Base-by-base conservation (phyloP, 1,284 basidiomycete species). In the Rhodotorula sp. region DNA sequence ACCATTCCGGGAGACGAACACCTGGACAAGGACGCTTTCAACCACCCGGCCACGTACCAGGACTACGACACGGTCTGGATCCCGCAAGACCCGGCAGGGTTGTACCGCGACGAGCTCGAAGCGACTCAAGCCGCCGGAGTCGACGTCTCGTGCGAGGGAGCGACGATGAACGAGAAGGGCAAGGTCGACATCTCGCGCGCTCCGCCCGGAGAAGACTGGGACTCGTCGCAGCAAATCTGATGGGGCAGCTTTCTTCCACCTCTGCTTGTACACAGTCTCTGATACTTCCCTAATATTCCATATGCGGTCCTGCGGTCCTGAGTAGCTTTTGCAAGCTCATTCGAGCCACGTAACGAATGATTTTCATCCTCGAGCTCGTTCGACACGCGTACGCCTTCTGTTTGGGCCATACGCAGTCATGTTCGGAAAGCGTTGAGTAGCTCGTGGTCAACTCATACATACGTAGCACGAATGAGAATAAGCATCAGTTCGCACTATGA, bases 51-150 rank as follows among this genome's bases (percentile, higher is more conserved):
- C 15, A 69, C 66, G 28, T 78, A 76, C 64, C 64, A 77, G 66
- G 66, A 63, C 15, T 69, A 92, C 81, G 84, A 87, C 68, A 83
- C 87, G 16, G 83, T 97, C 52, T 97, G 94, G 93, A 81, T 95
- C 63, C 90, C 93, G 19, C 79, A 80, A 60, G 92, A 95, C 77
- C 80, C 84, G 58, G 82, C 90, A 6, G 90, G 90, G 0, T 77
- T 93, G 60, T 86, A 83, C 18, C 83, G 84, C 69, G 87, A 86
- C 71, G 90, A 93, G 81, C 86, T 86, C 75, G 79, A 81, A 69
- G 86, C 81, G 72, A 88, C 69, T 21, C 69, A 66, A 58, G 62
- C 64, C 12, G 73, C 73, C 19, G 69, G 66, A 10, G 72, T 72
- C 28, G 69, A 76, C 54, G 64, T 71, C 18, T 72, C 71, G 48